Evolutionary conservation across 345 rosid species (phyloP).

Genomic region (Laguncularia racemosa): DNA sequence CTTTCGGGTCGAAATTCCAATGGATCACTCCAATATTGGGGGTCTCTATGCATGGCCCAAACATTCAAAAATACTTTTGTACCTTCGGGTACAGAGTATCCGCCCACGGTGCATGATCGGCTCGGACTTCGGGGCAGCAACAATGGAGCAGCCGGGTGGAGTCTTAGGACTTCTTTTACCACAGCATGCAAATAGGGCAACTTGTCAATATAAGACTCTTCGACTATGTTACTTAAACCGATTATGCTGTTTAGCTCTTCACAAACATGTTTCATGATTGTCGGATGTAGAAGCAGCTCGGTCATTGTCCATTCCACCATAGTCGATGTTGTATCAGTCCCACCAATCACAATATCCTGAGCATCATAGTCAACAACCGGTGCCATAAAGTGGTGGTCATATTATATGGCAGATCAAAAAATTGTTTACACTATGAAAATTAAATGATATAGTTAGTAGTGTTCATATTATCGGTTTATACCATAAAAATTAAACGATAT

Average conservation of each 20-base stretch:
- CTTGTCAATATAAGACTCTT: conserved; percentile 4
- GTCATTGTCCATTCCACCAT: conserved; percentile 11
- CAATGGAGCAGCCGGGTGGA: conserved; percentile 9
- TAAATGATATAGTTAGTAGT: neutral
- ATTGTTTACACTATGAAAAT: neutral
- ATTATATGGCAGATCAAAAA: neutral
- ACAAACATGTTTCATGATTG: neutral
- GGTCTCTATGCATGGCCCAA: conserved; percentile 12
- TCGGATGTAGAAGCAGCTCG: conserved; percentile 1
- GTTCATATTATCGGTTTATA: neutral
- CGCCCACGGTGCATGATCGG: neutral
- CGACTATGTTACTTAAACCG: conserved; percentile 4
- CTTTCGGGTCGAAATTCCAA: conserved; percentile 11
- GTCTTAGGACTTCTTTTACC: conserved; percentile 10
- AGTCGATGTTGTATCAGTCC: conserved; percentile 7
- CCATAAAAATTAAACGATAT: neutral
- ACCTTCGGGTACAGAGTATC: conserved; percentile 3
- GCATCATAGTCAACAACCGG: no score
- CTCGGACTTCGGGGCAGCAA: conserved; percentile 10
- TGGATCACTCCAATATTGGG: conserved; percentile 8
- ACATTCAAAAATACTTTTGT: conserved; percentile 9
- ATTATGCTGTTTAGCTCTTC: conserved; percentile 1
- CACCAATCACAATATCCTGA: conserved; percentile 11
- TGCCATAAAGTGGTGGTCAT: no score
- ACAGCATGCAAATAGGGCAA: conserved; percentile 8